These are phyloP conservation scores for Scenedesmus sp. DNA, from an alignment of 163 green algal genomes.

Conservation along the genomic window DNA sequence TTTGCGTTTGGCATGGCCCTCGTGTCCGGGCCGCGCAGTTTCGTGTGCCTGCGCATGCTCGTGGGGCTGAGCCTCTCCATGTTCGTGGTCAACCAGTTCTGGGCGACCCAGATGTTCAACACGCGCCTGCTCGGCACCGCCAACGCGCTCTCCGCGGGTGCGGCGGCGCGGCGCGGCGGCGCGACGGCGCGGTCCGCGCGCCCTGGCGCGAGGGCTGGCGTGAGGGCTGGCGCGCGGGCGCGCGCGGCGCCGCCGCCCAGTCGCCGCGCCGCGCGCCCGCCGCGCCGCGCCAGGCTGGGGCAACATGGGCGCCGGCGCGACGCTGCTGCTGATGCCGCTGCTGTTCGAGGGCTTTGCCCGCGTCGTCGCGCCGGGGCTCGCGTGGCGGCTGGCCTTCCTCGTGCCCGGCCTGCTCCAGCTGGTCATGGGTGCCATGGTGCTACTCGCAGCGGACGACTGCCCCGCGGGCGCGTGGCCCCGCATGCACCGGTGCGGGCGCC, in stretches of 20 bases:
- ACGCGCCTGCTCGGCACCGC: slow-evolving; percentile 73
- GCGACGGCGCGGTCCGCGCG: too few species aligned
- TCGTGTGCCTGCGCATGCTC: slow-evolving; percentile 78
- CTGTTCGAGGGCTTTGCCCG: slow-evolving; percentile 57
- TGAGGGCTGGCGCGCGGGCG: too few species aligned
- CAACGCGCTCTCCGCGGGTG: slow-evolving; percentile 62
- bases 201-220: too few species aligned
- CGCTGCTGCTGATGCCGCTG: slow-evolving; percentile 89
- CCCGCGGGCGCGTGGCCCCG: slow-evolving; percentile 57
- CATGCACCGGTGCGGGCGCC: background rate
- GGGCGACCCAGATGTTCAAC: slow-evolving; percentile 84
- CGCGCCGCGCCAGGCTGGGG: slow-evolving; percentile 91
- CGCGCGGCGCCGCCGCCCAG: background rate
- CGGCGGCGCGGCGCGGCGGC: slow-evolving; percentile 5
- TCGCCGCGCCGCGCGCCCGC: slow-evolving; percentile 33
- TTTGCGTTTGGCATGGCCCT: slow-evolving; percentile 77
- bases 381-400: slow-evolving; percentile 90
- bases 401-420: slow-evolving; percentile 81
- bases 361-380: slow-evolving; percentile 27
- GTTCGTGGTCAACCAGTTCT: slow-evolving; percentile 92
- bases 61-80: slow-evolving; percentile 85
- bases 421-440: slow-evolving; percentile 66
- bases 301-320: slow-evolving; percentile 85
- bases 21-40: slow-evolving; percentile 69
- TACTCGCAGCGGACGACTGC: slow-evolving; percentile 72